These are phyloP conservation scores for Niveomyces coronatus DNA, from an alignment of 2,329 filamentous ascomycete genomes.

Conservation along the genomic window DNA sequence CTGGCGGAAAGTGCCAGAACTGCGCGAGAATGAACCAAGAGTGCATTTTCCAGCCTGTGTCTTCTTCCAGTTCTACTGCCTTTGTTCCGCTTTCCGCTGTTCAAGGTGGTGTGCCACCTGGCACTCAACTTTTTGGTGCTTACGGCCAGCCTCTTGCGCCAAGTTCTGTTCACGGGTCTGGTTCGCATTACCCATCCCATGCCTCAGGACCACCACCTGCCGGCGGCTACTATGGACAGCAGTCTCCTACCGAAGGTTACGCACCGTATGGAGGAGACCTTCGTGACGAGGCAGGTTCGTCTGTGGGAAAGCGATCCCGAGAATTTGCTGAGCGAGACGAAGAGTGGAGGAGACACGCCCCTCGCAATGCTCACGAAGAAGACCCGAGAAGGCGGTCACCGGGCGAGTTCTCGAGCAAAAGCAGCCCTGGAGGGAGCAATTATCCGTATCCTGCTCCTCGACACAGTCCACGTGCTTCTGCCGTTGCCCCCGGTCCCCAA, in stretches of 20 bases:
- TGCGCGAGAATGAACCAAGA: conserved; percentile 53
- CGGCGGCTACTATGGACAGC: conserved; percentile 30
- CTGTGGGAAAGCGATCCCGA: conserved; percentile 25
- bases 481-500: conserved; percentile 19
- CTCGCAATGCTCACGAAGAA: conserved; percentile 33
- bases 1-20: conserved; percentile 49
- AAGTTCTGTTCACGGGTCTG: conserved; percentile 14
- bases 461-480: conserved; percentile 22
- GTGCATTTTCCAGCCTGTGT: conserved; percentile 51
- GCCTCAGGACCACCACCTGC: conserved; percentile 22
- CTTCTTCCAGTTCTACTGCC: conserved; percentile 43
- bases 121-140: conserved; percentile 45
- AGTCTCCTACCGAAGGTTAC: conserved; percentile 34
- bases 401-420: conserved; percentile 36
- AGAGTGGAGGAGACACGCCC: conserved; percentile 35
- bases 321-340: conserved; percentile 30
- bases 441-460: conserved; percentile 29
- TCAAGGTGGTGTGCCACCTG: conserved; percentile 46
- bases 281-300: conserved; percentile 22
- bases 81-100: conserved; percentile 50
- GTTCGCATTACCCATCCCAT: conserved; percentile 11
- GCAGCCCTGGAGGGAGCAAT: conserved; percentile 33
- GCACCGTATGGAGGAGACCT: conserved; percentile 28
- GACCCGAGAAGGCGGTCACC: conserved; percentile 41
- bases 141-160: conserved; percentile 44